These are phyloP conservation scores for Pyricularia sp. DNA, from an alignment of 2,329 filamentous ascomycete species.

Conservation along the genomic window DNA sequence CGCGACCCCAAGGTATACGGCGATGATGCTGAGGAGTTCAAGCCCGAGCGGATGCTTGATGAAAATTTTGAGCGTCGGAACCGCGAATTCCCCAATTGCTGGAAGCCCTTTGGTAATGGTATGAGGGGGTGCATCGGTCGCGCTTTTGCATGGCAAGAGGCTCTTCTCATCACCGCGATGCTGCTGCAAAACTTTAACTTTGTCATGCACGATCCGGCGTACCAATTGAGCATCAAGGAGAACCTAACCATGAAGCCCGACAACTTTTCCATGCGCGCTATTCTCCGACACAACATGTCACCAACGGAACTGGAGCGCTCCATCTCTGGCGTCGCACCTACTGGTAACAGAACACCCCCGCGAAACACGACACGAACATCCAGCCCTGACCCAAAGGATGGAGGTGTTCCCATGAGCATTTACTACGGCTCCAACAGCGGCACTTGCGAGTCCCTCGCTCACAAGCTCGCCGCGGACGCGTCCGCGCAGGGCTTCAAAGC, in stretches of 20 bases:
- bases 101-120: constrained; percentile 43
- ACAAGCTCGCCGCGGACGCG: constrained; percentile 48
- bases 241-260: constrained; percentile 51
- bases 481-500: constrained; percentile 45
- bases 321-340: constrained; percentile 28
- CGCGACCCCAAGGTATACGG: constrained; percentile 44
- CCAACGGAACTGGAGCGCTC: constrained; percentile 32
- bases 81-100: constrained; percentile 36
- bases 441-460: constrained; percentile 58
- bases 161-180: constrained; percentile 33
- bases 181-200: constrained; percentile 60
- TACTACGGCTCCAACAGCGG: constrained; percentile 64
- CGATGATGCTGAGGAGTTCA: constrained; percentile 41
- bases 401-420: constrained; percentile 41
- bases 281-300: constrained; percentile 45
- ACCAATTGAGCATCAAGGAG: constrained; percentile 45
- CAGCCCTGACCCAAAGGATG: constrained; percentile 24
- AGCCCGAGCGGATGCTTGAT: constrained; percentile 49
- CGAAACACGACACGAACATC: constrained; percentile 12
- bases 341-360: constrained; percentile 44
- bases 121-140: constrained; percentile 38
- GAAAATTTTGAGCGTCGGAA: constrained; percentile 43
- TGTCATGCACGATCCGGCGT: constrained; percentile 45
- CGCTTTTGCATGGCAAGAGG: constrained; percentile 41
- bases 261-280: constrained; percentile 48